Base-by-base conservation (phyloP, 805 yeast species). In the Henningerozyma blattae region DNA sequence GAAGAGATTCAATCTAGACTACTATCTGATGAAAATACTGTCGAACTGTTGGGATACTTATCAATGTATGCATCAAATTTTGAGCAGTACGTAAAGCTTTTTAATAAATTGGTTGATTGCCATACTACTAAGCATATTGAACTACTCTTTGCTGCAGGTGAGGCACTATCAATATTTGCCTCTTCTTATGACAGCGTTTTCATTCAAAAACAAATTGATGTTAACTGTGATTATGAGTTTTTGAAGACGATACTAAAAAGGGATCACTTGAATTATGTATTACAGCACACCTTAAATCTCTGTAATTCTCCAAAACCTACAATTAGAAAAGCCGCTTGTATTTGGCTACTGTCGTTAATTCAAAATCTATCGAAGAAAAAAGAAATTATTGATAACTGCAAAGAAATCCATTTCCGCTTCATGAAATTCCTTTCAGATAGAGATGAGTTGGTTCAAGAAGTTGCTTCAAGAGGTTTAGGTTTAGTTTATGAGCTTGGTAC, bases 361-460 rank as follows among this genome's bases (percentile, higher is more conserved):
- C 94, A 85, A 47, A 82, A 73, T 47, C 76, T 86, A 46, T 74
- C 78, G 3, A 65, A 70, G 20, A 48, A 64, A 12, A 46, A 58
- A 1, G 47, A 50, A 0, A 53, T 79, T 0, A 47, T 48, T 17
- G 56, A 48, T 0, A 59, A 58, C 4, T 63, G 84, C 0, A 59
- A 72, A n/a, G 69, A 69, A 17, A 72, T 86, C 28, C 95, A 89
- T 52, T 49, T 69, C 4, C 60, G 79, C 1, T 87, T 89, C 46
- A 75, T 85, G 81, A 67, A 70, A 39, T 82, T 83, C 48, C 62
- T 89, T 35, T 75, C 83, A 0, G 91, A 81, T 41, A 63, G 77
- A 33, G 95, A 89, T 50, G 95, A 87, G 20, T 56, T 86, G 15
- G 65, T 86, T n/a, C 96, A 89, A 50, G 96, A 89, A 39, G 71